Conservation (phyloP, 169 alveolate species). For the Eimeria brunetti region DNA sequence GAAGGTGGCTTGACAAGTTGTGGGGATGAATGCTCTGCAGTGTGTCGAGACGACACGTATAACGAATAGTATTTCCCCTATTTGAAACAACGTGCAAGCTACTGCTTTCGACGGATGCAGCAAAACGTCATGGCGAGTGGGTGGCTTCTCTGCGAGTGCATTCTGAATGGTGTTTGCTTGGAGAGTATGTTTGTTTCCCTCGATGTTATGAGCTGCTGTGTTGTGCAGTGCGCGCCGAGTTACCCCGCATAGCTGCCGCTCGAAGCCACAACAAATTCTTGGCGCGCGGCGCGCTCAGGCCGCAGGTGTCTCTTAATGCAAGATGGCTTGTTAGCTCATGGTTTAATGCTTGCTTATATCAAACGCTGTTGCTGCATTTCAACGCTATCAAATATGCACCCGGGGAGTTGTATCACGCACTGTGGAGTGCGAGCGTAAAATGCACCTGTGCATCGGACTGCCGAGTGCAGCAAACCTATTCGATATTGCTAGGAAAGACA, state of each 20-base stretch:
- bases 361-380: not conserved
- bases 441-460: no score
- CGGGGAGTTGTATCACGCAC: no score
- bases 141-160: no score
- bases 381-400: not conserved
- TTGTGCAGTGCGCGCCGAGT: not conserved
- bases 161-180: not conserved
- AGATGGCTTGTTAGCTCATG: not conserved
- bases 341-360: not conserved
- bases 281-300: not conserved
- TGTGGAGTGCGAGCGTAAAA: no score
- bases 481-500: not conserved
- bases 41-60: no score
- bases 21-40: no score
- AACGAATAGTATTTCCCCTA: no score
- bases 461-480: not conserved
- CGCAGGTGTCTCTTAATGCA: not conserved
- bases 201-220: not conserved
- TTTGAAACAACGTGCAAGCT: no score
- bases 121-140: no score
- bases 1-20: no score
- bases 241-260: not conserved
- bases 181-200: not conserved
- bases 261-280: not conserved
- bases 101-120: no score